phyloP scores from a whole-genome alignment of 179 eudicot genomes.

The Dionaea muscipula region DNA sequence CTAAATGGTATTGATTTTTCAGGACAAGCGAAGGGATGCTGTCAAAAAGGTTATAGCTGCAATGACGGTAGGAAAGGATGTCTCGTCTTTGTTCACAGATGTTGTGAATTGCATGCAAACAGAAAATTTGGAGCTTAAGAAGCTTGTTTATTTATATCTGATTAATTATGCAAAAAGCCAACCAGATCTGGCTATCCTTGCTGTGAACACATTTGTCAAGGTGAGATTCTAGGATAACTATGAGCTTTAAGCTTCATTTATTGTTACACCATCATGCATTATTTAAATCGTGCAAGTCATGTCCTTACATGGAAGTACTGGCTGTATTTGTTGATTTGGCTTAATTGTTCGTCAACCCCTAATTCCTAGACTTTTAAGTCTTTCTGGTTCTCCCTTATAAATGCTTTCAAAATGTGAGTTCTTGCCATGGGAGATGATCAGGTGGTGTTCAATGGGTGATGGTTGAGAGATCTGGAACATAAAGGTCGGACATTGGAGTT shows the following conservation, averaged over 20 bases:
- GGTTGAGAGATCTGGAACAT: too few species aligned
- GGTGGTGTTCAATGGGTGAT: too few species aligned
- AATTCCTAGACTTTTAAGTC: too few species aligned
- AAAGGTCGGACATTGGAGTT: background rate
- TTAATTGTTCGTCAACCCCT: too few species aligned
- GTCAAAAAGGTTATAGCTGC: constrained; percentile 99
- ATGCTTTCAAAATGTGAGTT: too few species aligned
- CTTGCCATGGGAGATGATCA: too few species aligned
- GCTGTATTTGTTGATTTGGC: too few species aligned
- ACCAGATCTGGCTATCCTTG: constrained; percentile 95
- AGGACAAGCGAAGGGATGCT: constrained; percentile 99
- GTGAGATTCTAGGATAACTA: constrained; percentile 22
- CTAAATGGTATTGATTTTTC: background rate
- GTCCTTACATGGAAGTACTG: too few species aligned
- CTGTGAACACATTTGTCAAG: constrained; percentile 97
- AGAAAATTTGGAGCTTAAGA: constrained; percentile 90
- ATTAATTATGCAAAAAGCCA: constrained; percentile 97
- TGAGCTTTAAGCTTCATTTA: background rate
- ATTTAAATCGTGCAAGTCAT: too few species aligned
- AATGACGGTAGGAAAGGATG: constrained; percentile 98
- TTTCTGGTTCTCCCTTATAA: too few species aligned
- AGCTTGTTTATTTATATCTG: constrained; percentile 88
- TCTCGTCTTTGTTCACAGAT: constrained; percentile 89
- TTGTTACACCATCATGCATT: background rate
- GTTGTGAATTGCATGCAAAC: constrained; percentile 99